Base-by-base conservation (phyloP, 2,329 filamentous ascomycete species). In the Ophidiomyces ophidiicola region DNA sequence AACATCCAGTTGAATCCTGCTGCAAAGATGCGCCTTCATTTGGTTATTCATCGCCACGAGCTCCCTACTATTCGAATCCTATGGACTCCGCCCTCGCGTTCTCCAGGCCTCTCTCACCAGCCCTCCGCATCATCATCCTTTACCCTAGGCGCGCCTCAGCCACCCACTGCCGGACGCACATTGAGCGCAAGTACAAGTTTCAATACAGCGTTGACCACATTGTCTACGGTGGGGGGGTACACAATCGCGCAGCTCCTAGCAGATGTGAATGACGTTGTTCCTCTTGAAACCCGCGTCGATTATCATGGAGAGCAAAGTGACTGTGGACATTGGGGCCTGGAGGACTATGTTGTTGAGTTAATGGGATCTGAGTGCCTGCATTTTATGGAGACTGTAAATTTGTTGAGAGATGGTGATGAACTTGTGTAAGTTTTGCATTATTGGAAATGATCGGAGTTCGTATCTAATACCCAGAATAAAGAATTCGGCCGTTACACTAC, bases 291-390 rank as follows among this genome's bases (percentile, higher is more conserved):
- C 41, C 70, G 70, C 28, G 52, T 55, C 26, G 53, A 55, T 30
- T 46, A 25, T 15, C 20, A 26, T 28, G 26, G 21, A 5, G 24
- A 35, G 17, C 18, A 23, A 15, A 30, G 52, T 6, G 55, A 58
- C 25, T 51, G 46, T 28, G 60, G 58, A 33, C 60, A 62, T 6
- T 94, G 85, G 84, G 85, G 84, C 0, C 63, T 94, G 3, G 87
- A 94, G 53, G 84, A 94, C 56, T 96, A 96, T 58, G 74, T 74
- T 6, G 83, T 94, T 20, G 82, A 92, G 59, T 69, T 94, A 3
- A 71, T 70, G n/a, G 76, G 73, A 32, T 94, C 83, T 48, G 88
- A 96, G 61, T 90, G 84, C 51, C 62, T 94, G 41, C 88, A 94
- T 62, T 96, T 84, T 52, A 80, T 84, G 55, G 68, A 72, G 14